These are phyloP conservation scores for Orbilia oligospora DNA, from an alignment of 2,329 filamentous ascomycete species.

Conservation along the genomic window DNA sequence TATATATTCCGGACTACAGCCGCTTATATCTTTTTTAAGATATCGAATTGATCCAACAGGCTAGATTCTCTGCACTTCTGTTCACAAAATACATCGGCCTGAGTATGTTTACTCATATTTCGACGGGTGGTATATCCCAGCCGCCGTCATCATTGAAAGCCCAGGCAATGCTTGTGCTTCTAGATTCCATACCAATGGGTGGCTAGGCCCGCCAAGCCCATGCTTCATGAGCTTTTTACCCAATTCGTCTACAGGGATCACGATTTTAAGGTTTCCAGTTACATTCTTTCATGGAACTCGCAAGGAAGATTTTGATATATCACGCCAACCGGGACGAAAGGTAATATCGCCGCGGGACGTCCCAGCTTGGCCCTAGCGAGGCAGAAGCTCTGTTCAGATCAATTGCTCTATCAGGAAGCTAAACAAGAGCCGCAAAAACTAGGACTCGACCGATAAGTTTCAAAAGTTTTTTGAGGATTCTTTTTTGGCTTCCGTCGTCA, in stretches of 20 bases:
- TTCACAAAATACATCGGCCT: conserved; percentile 13
- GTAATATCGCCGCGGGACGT: conserved; percentile 22
- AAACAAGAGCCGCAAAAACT: conserved; percentile 15
- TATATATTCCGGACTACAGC: conserved; percentile 9
- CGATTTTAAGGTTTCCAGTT: conserved; percentile 17
- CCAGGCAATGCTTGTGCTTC: conserved; percentile 29
- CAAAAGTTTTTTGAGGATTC: conserved; percentile 8
- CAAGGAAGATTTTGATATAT: conserved; percentile 19
- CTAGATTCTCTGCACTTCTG: conserved; percentile 20
- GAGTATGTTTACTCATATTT: conserved; percentile 14
- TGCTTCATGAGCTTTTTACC: conserved; percentile 12
- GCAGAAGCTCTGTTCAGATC: conserved; percentile 11
- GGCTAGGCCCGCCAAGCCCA: conserved; percentile 30
- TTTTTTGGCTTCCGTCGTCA: conserved; percentile 13
- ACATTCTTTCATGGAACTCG: conserved; percentile 7
- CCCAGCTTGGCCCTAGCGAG: conserved; percentile 17
- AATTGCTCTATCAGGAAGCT: conserved; percentile 15
- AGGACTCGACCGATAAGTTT: conserved; percentile 16
- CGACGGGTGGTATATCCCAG: conserved; percentile 8
- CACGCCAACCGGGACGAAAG: conserved; percentile 23
- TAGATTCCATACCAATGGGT: conserved; percentile 16
- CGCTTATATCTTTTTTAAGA: background rate
- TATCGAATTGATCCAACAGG: conserved; percentile 6
- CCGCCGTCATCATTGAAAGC: conserved; percentile 10
- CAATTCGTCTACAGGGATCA: conserved; percentile 24